phyloP scores from a whole-genome alignment of 331 rosid species.

The Acacia pycnantha region DNA sequence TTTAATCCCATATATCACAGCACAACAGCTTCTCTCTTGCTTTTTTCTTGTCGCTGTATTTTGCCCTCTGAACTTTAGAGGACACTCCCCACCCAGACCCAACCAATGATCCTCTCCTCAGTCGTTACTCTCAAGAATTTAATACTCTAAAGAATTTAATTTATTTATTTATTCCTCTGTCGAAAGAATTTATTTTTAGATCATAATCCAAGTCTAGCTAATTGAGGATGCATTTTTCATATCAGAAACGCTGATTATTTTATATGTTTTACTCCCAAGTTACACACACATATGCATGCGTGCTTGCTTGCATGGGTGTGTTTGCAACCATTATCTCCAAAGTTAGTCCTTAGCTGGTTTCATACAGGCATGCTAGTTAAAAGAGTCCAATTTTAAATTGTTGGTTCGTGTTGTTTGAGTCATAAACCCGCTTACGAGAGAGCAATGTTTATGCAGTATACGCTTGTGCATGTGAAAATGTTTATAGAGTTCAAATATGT shows the following conservation, averaged over 20 bases:
- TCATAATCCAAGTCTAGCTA: neutral
- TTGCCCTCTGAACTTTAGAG: neutral
- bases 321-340: too few relatives aligned
- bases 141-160: too few relatives aligned
- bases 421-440: neutral
- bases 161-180: neutral
- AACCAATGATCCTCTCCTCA: neutral
- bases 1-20: too few relatives aligned
- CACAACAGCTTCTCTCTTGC: too few relatives aligned
- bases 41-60: neutral
- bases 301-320: too few relatives aligned
- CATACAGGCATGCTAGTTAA: too few relatives aligned
- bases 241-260: neutral
- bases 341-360: too few relatives aligned
- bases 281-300: too few relatives aligned
- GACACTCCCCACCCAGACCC: neutral
- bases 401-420: too few relatives aligned
- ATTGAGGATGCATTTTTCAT: neutral
- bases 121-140: neutral
- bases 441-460: neutral
- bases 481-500: too few relatives aligned
- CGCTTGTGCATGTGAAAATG: neutral
- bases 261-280: too few relatives aligned
- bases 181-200: neutral
- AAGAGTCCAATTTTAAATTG: too few relatives aligned